Percentiles rank a stretch among this genome's conserved stretches.
phyloP scores from a whole-genome alignment of 164 flowering plant species.

The Tinospora cordifolia region DNA sequence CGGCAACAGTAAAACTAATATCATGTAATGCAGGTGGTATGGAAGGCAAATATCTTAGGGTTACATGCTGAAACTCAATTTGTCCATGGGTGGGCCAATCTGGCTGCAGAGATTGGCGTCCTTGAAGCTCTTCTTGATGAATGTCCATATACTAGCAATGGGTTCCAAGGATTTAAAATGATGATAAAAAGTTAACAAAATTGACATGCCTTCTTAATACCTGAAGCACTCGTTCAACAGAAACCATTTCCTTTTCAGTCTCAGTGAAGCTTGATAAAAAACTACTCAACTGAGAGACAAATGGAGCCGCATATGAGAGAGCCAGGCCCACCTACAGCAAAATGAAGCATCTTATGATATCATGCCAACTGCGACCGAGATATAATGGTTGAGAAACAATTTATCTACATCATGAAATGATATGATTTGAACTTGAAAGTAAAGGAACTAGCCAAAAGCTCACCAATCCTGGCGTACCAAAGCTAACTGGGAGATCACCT shows the following conservation, averaged over 20 bases:
- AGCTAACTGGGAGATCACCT: slow-evolving; percentile 48
- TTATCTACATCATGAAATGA: neutral
- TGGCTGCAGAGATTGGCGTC: slow-evolving; percentile 28
- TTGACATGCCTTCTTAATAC: slow-evolving; percentile 23
- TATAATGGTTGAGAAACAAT: neutral
- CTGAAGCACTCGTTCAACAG: slow-evolving; percentile 85
- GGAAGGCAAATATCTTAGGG: slow-evolving; percentile 70
- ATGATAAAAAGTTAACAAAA: slow-evolving; percentile 4
- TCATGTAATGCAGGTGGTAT: slow-evolving; percentile 61
- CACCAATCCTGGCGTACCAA: slow-evolving; percentile 92
- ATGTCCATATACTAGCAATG: slow-evolving; percentile 69
- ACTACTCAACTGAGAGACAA: slow-evolving; percentile 75
- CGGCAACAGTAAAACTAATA: slow-evolving; percentile 54
- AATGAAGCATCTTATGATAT: slow-evolving; percentile 9
- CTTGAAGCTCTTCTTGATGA: slow-evolving; percentile 68
- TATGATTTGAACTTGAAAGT: neutral
- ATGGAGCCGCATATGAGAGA: slow-evolving; percentile 91
- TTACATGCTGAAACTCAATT: slow-evolving; percentile 69
- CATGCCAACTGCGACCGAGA: neutral
- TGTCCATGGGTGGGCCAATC: slow-evolving; percentile 71
- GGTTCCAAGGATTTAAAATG: slow-evolving; percentile 4
- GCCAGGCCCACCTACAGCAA: slow-evolving; percentile 80
- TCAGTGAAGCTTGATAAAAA: slow-evolving; percentile 90
- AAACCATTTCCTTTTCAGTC: slow-evolving; percentile 98
- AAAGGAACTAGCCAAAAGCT: slow-evolving; percentile 12